Conservation (phyloP, 345 rosid genomes). For the Citrus trifoliata region DNA sequence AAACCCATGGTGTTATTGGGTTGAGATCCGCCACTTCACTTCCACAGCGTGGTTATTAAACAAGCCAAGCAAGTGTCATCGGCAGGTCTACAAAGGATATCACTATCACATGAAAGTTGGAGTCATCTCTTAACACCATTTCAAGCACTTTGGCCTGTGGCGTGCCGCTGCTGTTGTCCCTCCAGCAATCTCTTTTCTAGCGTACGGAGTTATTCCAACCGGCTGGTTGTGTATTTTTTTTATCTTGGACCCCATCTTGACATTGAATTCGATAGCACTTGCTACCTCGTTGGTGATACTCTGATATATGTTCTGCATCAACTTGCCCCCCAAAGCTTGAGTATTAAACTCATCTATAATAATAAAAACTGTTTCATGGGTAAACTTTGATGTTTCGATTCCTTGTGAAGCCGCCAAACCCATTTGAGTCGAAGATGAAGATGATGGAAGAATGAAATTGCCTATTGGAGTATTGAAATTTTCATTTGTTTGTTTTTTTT, state of each 20-base stretch:
- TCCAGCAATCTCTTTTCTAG: not conserved
- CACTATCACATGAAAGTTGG: not conserved
- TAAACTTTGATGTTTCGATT: too few relatives aligned
- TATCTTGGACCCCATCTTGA: not conserved
- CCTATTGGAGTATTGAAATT: too few relatives aligned
- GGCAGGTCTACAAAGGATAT: too few relatives aligned
- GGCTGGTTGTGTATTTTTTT: not conserved
- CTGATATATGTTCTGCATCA: not conserved
- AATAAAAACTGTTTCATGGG: too few relatives aligned
- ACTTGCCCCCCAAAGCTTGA: not conserved
- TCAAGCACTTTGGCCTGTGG: not conserved
- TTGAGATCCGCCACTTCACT: not conserved
- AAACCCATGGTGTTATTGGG: too few relatives aligned
- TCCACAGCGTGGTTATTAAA: not conserved
- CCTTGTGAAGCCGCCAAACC: too few relatives aligned
- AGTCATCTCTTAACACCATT: not conserved
- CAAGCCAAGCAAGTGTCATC: not conserved
- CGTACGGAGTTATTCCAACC: not conserved
- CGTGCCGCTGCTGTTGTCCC: not conserved
- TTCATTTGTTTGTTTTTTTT: too few relatives aligned
- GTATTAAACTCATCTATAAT: not conserved
- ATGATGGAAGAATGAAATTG: too few relatives aligned
- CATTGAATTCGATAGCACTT: not conserved
- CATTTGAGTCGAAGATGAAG: too few relatives aligned
- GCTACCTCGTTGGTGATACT: not conserved